Conservation (phyloP, 345 rosid genomes). For the Eucalyptus brandiana region DNA sequence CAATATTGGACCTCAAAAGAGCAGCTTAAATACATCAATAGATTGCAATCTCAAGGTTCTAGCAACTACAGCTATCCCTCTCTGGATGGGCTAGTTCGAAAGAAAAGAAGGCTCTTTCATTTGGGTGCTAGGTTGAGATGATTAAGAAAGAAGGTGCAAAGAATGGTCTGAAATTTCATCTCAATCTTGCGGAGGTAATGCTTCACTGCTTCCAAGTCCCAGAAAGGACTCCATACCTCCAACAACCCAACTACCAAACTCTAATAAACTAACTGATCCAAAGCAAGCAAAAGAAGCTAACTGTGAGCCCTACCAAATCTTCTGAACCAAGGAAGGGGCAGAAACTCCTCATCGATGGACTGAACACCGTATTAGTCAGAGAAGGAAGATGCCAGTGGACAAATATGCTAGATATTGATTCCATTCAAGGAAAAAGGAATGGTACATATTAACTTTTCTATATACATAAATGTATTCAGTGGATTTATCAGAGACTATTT, state of each 20-base stretch:
- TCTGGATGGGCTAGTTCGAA: neutral
- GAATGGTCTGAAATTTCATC: neutral
- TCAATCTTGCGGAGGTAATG: neutral
- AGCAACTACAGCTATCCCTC: neutral
- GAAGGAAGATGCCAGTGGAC: neutral
- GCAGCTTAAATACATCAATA: neutral
- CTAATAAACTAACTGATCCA: neutral
- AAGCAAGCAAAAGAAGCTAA: neutral
- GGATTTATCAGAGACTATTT: neutral
- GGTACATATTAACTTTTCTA: neutral
- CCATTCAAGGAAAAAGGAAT: neutral
- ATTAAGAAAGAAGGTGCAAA: neutral
- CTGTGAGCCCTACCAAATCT: neutral
- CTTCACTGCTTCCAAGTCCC: neutral
- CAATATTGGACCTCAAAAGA: neutral
- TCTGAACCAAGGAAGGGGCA: neutral
- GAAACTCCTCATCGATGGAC: neutral
- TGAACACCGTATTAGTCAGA: neutral
- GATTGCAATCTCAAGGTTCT: neutral
- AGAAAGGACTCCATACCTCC: neutral
- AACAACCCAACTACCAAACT: neutral
- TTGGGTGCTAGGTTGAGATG: neutral
- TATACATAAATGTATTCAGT: neutral
- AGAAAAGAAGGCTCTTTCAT: neutral
- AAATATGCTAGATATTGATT: neutral